Evolutionary conservation across 208 protist species (phyloP).

Genomic region (Tritrichomonas foetus): DNA sequence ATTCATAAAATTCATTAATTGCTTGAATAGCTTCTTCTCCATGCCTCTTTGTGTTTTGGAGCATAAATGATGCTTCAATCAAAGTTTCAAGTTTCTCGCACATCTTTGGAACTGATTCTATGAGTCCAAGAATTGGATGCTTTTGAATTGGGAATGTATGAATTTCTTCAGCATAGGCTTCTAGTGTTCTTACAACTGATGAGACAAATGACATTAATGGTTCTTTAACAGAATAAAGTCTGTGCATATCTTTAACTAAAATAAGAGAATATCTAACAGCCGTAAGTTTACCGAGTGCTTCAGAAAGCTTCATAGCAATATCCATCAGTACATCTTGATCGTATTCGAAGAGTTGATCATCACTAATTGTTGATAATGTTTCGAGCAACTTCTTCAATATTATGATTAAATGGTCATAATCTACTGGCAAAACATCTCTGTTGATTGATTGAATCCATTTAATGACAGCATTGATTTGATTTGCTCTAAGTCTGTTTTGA

Average conservation of each 20-base stretch:
- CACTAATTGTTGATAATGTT: background rate
- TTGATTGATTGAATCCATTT: background rate
- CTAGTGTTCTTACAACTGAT: background rate
- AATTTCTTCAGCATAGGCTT: slow-evolving; percentile 33
- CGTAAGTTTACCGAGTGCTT: background rate
- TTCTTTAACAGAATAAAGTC: background rate
- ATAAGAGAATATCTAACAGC: background rate
- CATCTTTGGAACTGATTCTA: background rate
- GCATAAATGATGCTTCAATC: background rate
- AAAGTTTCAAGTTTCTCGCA: background rate
- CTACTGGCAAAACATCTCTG: background rate
- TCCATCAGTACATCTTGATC: background rate
- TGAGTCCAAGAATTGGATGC: background rate
- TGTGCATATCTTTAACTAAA: background rate
- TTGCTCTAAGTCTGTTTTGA: background rate
- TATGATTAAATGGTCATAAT: background rate
- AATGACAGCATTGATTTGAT: background rate
- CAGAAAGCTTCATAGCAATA: background rate
- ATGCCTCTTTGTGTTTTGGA: background rate
- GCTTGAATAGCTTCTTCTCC: background rate
- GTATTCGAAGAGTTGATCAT: background rate
- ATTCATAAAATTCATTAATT: background rate
- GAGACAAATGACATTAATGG: background rate
- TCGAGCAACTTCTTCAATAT: background rate
- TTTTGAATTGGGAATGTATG: background rate